Base-by-base conservation (phyloP, 306 rosid species). In the Vigna radiata region DNA sequence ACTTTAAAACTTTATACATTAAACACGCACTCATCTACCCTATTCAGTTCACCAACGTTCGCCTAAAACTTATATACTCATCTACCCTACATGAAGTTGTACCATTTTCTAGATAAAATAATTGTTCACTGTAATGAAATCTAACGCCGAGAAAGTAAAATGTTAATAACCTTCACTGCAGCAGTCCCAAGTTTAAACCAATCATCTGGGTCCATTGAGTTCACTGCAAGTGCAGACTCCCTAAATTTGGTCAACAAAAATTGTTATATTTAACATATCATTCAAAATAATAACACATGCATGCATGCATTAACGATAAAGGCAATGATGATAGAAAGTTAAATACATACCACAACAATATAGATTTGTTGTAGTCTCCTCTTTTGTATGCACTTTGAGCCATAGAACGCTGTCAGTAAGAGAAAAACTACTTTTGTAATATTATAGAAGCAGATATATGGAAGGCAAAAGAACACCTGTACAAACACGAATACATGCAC, bases 171-270 rank as follows among this genome's bases (percentile, higher is more conserved):
- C 98, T 95, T 95, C 77, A 92, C 82, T 46, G 98, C 98, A 84
- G 98, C 97, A 65, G 96, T 91, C 78, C 98, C 98, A 74, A 92
- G 79, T 29, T 96, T 96, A 85, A 90, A 92, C 98, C 98, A 95
- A 63, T 97, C 98, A 83, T 90, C 97, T 62, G 95, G 96, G 86
- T 81, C 84, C 88, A 95, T 68, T 74, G 98, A 95, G 84, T 95
- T 95, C 92, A 92, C 78, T 81, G 96, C 87, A 97, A 95, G 81
- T 44, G 98, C 98, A 80, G 98, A 90, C 85, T 92, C 97, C 97
- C 98, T 95, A 85, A 76, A 75, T 82, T 56, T 48, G 68, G 66
- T 67, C 60, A 68, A 60, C 50, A 18, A 54, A 84, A 80, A 68
- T 9, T 65, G 43, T 19, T 14, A 39, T 14, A 53, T 43, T 72